phyloP scores from a whole-genome alignment of 1,284 basidiomycete species.

The Mycosarcoma maydis region DNA sequence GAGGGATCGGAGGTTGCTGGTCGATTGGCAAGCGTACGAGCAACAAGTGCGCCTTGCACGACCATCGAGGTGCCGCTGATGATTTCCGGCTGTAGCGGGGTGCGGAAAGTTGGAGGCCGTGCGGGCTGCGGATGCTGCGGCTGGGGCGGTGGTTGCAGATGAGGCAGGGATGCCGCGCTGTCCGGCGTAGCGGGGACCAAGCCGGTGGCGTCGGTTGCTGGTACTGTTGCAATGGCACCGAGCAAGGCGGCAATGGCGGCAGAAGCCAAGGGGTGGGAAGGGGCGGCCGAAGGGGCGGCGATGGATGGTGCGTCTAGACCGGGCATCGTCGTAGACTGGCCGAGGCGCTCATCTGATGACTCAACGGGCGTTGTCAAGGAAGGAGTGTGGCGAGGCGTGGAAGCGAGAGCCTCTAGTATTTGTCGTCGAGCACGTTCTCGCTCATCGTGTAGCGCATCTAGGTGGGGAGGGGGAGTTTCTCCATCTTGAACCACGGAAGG shows the following conservation, averaged over 20 bases:
- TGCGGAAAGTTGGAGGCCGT: conserved; percentile 18
- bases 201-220: background rate
- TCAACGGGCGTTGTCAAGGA: background rate
- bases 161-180: background rate
- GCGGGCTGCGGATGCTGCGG: conserved; percentile 9
- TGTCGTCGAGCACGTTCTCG: conserved; percentile 39
- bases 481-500: conserved; percentile 8
- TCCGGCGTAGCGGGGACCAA: background rate
- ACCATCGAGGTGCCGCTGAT: conserved; percentile 63
- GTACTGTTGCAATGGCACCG: conserved; percentile 11
- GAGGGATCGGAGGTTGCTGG: conserved; percentile 1
- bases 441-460: conserved; percentile 33
- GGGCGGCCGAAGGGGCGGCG: background rate
- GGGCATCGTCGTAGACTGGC: background rate
- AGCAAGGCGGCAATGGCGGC: conserved; percentile 33
- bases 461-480: conserved; percentile 41
- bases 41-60: conserved; percentile 62
- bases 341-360: background rate
- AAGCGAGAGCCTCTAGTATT: conserved; percentile 30
- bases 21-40: conserved; percentile 37
- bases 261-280: conserved; percentile 6
- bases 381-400: background rate
- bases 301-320: background rate
- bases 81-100: conserved; percentile 33
- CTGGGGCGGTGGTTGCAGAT: conserved; percentile 3